phyloP scores from a whole-genome alignment of 2,329 filamentous ascomycete species.

The Cryoendolithus antarcticus region DNA sequence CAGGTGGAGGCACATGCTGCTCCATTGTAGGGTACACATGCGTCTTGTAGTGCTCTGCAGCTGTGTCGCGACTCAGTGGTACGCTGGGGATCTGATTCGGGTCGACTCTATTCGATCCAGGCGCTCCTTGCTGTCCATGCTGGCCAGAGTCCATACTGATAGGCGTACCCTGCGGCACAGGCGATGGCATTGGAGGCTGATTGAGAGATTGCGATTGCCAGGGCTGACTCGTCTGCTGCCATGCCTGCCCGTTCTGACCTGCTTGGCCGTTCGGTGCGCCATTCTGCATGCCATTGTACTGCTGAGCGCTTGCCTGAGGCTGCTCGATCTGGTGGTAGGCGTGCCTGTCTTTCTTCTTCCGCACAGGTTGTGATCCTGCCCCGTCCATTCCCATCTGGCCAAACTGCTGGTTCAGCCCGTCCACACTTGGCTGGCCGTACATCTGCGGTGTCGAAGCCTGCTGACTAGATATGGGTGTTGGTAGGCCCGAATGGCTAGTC shows the following conservation, averaged over 20 bases:
- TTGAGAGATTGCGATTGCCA: constrained; percentile 20
- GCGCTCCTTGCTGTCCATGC: constrained; percentile 12
- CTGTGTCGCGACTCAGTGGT: constrained; percentile 67
- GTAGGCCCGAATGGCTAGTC: constrained; percentile 11
- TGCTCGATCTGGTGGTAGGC: constrained; percentile 80
- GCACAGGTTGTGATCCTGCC: constrained; percentile 35
- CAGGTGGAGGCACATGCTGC: constrained; percentile 79
- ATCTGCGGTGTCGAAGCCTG: constrained; percentile 9
- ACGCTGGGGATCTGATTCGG: constrained; percentile 89
- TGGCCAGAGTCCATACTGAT: constrained; percentile 17
- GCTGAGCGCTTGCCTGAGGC: constrained; percentile 41
- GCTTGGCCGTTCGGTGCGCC: constrained; percentile 43
- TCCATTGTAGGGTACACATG: constrained; percentile 95
- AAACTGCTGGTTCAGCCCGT: constrained; percentile 58
- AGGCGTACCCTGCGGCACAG: constrained; percentile 14
- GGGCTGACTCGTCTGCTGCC: constrained; percentile 24
- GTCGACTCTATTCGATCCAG: constrained; percentile 63
- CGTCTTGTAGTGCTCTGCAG: constrained; percentile 71
- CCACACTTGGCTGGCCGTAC: constrained; percentile 22
- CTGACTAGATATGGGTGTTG: constrained; percentile 11
- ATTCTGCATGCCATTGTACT: constrained; percentile 55
- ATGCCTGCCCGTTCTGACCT: constrained; percentile 19
- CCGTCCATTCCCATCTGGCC: constrained; percentile 57
- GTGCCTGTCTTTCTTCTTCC: constrained; percentile 84
- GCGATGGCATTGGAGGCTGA: constrained; percentile 8